Evolutionary conservation across 768 basidiomycete genomes (phyloP).

Genomic region (Phlebiopsis gigantea): DNA sequence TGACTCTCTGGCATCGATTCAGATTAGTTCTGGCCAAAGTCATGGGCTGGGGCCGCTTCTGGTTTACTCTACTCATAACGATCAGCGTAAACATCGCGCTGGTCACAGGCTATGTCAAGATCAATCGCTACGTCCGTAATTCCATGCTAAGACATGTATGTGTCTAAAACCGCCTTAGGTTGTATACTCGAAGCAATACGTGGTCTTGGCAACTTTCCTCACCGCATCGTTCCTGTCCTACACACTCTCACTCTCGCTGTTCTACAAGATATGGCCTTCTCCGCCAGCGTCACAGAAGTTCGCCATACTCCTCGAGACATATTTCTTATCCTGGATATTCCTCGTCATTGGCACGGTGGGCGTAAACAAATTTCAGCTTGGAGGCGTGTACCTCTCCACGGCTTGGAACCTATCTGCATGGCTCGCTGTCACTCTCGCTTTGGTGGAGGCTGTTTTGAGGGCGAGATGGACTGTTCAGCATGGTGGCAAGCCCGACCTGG

Average conservation of each 20-base stretch:
- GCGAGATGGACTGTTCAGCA: conserved; percentile 15
- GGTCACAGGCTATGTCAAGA: conserved; percentile 40
- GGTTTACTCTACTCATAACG: conserved; percentile 47
- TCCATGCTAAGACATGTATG: neutral
- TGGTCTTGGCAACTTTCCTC: conserved; percentile 45
- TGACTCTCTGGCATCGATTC: conserved; percentile 19
- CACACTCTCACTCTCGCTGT: conserved; percentile 34
- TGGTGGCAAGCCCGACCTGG: conserved; percentile 11
- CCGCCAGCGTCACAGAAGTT: conserved; percentile 43
- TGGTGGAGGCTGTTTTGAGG: conserved; percentile 30
- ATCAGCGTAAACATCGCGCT: conserved; percentile 43
- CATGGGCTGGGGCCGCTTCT: conserved; percentile 57
- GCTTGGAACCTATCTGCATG: conserved; percentile 47
- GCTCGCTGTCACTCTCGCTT: conserved; percentile 34
- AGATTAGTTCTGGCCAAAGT: conserved; percentile 25
- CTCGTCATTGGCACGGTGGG: conserved; percentile 46
- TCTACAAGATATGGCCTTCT: conserved; percentile 24
- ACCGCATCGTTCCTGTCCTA: conserved; percentile 48
- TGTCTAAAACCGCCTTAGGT: conserved; percentile 36
- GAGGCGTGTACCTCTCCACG: conserved; percentile 52
- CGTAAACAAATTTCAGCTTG: conserved; percentile 37
- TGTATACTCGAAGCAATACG: conserved; percentile 50
- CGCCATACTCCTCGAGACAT: conserved; percentile 46
- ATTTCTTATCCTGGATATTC: conserved; percentile 53
- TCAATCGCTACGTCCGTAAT: conserved; percentile 62